Percentiles rank a stretch among this genome's conserved stretches.
phyloP scores from a whole-genome alignment of 768 basidiomycete genomes.

The Inosperma sp. region DNA sequence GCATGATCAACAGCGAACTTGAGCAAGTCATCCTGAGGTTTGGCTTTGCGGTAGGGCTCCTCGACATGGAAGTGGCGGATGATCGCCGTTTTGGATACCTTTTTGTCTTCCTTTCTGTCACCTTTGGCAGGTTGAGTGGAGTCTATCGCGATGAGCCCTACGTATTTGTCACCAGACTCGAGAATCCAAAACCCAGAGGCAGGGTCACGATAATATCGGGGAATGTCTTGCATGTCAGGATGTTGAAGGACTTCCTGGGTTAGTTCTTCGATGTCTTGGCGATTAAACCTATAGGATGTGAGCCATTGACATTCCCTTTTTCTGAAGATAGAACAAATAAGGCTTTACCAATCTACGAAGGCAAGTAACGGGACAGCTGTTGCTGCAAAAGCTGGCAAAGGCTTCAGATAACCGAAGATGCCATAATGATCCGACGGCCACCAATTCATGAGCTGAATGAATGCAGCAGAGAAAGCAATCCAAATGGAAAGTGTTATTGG shows the following conservation, averaged over 20 bases:
- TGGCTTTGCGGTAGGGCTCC: constrained; percentile 51
- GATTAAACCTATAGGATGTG: constrained; percentile 52
- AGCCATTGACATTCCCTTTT: background rate
- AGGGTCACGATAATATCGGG: constrained; percentile 56
- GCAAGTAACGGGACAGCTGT: constrained; percentile 62
- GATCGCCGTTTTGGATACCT: constrained; percentile 43
- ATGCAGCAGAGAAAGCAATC: constrained; percentile 52
- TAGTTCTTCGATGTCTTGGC: constrained; percentile 58
- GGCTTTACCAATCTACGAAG: constrained; percentile 61
- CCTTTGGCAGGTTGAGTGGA: constrained; percentile 43
- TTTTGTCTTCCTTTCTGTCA: constrained; percentile 22
- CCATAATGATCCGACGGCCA: constrained; percentile 55
- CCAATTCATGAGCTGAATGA: constrained; percentile 59
- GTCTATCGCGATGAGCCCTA: constrained; percentile 71
- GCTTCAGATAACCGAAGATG: constrained; percentile 47
- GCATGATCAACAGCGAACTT: constrained; percentile 52
- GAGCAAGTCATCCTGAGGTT: constrained; percentile 63
- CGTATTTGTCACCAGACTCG: constrained; percentile 50
- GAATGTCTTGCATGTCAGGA: constrained; percentile 51
- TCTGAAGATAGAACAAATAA: background rate
- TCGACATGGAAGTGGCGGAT: constrained; percentile 77
- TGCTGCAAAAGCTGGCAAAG: constrained; percentile 64
- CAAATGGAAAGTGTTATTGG: constrained; percentile 59
- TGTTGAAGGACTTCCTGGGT: constrained; percentile 48
- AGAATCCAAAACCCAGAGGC: constrained; percentile 70